phyloP scores from a whole-genome alignment of 129 eudicot species.

The Erigeron canadensis region DNA sequence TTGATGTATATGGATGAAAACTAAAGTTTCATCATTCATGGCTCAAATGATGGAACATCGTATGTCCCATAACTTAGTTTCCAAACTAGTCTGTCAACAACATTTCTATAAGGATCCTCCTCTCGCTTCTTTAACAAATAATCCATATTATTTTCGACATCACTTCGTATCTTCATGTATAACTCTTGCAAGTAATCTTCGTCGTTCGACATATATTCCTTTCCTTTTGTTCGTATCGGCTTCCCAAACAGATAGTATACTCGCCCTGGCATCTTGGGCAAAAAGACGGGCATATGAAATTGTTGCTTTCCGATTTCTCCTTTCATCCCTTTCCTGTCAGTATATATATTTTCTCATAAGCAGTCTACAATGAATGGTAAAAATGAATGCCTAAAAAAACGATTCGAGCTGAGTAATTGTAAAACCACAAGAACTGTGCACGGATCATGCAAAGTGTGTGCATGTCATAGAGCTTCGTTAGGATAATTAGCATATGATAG shows the following conservation, averaged over 20 bases:
- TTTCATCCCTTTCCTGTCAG: conserved; percentile 27
- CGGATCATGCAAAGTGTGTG: too few species aligned
- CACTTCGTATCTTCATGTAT: conserved; percentile 45
- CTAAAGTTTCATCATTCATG: not conserved
- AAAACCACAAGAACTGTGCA: not conserved
- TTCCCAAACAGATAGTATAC: conserved; percentile 58
- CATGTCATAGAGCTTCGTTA: not conserved
- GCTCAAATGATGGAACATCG: conserved; percentile 30
- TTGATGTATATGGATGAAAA: too few species aligned
- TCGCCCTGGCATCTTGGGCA: conserved; percentile 32
- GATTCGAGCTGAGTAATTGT: not conserved
- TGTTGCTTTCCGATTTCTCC: conserved; percentile 41
- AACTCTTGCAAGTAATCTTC: conserved; percentile 27
- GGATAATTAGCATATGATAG: not conserved
- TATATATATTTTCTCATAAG: not conserved
- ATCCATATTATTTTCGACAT: conserved; percentile 36
- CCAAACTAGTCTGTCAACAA: conserved; percentile 33
- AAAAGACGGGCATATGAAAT: conserved; percentile 34
- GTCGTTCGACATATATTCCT: conserved; percentile 30
- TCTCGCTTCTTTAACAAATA: conserved; percentile 49
- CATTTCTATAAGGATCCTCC: conserved; percentile 52
- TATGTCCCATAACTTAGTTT: conserved; percentile 7
- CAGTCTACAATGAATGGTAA: not conserved
- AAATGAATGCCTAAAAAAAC: not conserved
- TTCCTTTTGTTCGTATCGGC: conserved; percentile 56